Conservation (phyloP, 179 eudicot genomes). For the Spinacia oleracea region DNA sequence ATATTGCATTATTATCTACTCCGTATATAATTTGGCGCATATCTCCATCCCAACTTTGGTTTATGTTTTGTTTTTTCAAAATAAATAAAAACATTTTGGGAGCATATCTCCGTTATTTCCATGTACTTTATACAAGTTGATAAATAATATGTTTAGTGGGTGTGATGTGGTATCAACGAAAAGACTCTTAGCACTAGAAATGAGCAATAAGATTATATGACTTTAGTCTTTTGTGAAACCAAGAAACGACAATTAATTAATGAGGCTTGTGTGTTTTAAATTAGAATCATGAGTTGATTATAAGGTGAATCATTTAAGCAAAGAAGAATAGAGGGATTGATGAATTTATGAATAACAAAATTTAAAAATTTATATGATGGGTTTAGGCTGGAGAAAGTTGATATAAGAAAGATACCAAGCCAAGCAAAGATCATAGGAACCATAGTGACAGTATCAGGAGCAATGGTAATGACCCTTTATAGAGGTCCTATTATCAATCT, state of each 20-base stretch:
- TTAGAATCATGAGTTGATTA: not conserved
- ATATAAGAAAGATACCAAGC: conserved; percentile 55
- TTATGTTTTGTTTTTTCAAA: no score
- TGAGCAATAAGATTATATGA: conserved; percentile 16
- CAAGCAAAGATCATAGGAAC: conserved; percentile 82
- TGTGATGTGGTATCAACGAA: conserved; percentile 19
- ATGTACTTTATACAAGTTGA: no score
- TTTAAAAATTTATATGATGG: no score
- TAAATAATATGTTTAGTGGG: conserved; percentile 12
- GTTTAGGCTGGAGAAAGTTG: conserved; percentile 76
- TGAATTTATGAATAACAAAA: no score
- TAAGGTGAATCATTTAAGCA: no score
- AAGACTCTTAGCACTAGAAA: conserved; percentile 22
- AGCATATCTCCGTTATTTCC: not conserved
- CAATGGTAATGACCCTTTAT: conserved; percentile 86
- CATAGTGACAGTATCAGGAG: conserved; percentile 69
- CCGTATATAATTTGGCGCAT: not conserved
- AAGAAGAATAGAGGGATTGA: no score
- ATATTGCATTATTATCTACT: not conserved
- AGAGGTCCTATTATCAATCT: conserved; percentile 73
- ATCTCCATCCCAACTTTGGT: no score
- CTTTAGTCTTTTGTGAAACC: not conserved
- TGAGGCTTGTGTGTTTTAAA: not conserved
- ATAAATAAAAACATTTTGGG: no score
- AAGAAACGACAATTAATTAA: conserved; percentile 15